Evolutionary conservation across 1,139 yeast species (phyloP).

Genomic region (Chernovozyma sophiae-reginae): DNA sequence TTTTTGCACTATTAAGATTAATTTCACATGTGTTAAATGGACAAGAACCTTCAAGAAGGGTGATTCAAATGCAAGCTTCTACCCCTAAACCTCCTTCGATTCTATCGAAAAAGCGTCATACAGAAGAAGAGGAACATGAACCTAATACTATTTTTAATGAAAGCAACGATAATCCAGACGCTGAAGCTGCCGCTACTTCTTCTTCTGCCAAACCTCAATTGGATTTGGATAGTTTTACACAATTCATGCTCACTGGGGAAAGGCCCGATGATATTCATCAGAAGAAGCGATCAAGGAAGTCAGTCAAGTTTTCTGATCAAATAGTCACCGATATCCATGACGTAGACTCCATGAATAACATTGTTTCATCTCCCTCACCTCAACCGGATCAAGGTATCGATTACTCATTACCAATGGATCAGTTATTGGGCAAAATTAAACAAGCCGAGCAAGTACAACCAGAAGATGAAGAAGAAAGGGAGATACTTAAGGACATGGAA

Average conservation of each 20-base stretch:
- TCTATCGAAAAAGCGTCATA: constrained; percentile 49
- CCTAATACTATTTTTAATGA: background rate
- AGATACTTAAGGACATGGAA: constrained; percentile 62
- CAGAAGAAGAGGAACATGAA: constrained; percentile 39
- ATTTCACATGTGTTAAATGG: constrained; percentile 55
- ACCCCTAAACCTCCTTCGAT: constrained; percentile 70
- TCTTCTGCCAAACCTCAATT: constrained; percentile 17
- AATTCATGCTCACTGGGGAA: constrained; percentile 69
- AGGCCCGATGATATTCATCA: constrained; percentile 44
- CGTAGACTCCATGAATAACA: constrained; percentile 20
- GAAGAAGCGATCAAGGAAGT: constrained; percentile 31
- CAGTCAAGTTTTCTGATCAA: constrained; percentile 70
- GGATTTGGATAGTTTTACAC: constrained; percentile 72
- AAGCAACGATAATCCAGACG: constrained; percentile 2
- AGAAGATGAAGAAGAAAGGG: constrained; percentile 50
- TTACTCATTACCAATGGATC: constrained; percentile 70
- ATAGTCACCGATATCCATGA: constrained; percentile 44
- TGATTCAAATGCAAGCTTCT: constrained; percentile 51
- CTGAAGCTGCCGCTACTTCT: constrained; percentile 2
- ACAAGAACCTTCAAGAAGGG: constrained; percentile 43
- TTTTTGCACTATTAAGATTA: constrained; percentile 65
- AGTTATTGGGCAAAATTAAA: constrained; percentile 46
- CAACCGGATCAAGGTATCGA: constrained; percentile 36
- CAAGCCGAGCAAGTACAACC: constrained; percentile 18
- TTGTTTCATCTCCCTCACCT: constrained; percentile 20